Percentiles rank a stretch among this genome's conserved stretches.
Evolutionary conservation across 768 basidiomycete species (phyloP).

Genomic region (Termitomyces eurrhizus): DNA sequence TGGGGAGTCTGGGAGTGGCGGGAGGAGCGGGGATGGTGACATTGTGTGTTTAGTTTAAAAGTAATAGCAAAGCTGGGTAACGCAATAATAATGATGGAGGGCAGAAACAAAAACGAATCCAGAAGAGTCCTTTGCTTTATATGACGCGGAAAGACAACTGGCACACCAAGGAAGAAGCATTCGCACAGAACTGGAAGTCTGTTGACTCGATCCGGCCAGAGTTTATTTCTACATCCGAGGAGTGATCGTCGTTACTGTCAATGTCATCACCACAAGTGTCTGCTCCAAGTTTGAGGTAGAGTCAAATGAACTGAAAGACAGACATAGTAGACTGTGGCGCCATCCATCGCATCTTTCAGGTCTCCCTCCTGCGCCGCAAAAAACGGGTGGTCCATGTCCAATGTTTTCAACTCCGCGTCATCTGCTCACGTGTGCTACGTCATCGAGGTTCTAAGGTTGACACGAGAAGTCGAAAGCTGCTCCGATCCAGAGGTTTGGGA

Average conservation of each 20-base stretch:
- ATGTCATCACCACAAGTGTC: neutral
- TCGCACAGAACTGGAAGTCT: neutral
- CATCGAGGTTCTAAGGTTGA: neutral
- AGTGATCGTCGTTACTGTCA: neutral
- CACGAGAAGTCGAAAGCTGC: neutral
- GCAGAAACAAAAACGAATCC: neutral
- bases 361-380: neutral
- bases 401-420: neutral
- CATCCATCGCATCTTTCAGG: neutral
- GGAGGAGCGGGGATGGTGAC: neutral
- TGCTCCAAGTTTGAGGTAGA: neutral
- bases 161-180: neutral
- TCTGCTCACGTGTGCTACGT: neutral
- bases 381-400: neutral
- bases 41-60: neutral
- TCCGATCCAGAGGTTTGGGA: too few relatives aligned
- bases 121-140: neutral
- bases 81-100: neutral
- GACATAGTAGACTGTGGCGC: neutral
- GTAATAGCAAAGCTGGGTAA: neutral
- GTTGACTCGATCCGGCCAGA: neutral
- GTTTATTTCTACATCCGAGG: neutral
- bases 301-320: neutral
- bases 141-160: neutral
- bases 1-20: conserved; percentile 1